Base-by-base conservation (phyloP, 345 rosid genomes). In the Populus pruinosa region DNA sequence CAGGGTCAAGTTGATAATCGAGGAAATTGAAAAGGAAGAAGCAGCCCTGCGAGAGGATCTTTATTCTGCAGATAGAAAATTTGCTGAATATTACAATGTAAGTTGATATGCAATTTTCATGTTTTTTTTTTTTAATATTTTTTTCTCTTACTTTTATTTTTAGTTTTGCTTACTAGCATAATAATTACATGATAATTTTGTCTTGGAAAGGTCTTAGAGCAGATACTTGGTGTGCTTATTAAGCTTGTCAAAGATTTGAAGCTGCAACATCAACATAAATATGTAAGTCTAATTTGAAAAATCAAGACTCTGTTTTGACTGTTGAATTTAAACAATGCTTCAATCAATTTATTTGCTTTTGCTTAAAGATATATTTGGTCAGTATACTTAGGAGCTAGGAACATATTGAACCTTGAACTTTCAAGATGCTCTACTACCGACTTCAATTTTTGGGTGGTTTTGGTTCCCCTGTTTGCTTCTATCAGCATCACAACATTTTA, bases 171-270 rank as follows among this genome's bases (percentile, higher is more conserved):
- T 47, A 14, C 27, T 62, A n/a, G 8, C 18, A 47, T 38, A 73
- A 70, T 44, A 41, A 1, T 61, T 61, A 61, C 29, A 25, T 61
- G 12, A 23, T 61, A 61, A 29, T 29, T 70, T 70, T 12, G 44
- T 81, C 73, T 78, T 73, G 82, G 78, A 59, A 70, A 96, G 99
- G 97, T 92, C 83, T 86, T 96, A 67, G 99, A 96, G 87, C 97
- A 93, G 90, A 91, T 96, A 82, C 93, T 96, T 4, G 97, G 95
- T 69, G 95, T 93, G 74, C 98, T 93, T 61, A 93, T 96, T 83
- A 93, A 92, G 90, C 94, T 96, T 83, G 98, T 96, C 75, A 93
- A 93, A 84, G 99, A 96, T 87, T 87, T 96, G 86, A 96, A 96
- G 81, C 80, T 96, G 87, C 94, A 90, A 77, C 99, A 91, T 79